These are phyloP conservation scores for Tephrocybe sp. DNA, from an alignment of 768 basidiomycete species.

Conservation along the genomic window DNA sequence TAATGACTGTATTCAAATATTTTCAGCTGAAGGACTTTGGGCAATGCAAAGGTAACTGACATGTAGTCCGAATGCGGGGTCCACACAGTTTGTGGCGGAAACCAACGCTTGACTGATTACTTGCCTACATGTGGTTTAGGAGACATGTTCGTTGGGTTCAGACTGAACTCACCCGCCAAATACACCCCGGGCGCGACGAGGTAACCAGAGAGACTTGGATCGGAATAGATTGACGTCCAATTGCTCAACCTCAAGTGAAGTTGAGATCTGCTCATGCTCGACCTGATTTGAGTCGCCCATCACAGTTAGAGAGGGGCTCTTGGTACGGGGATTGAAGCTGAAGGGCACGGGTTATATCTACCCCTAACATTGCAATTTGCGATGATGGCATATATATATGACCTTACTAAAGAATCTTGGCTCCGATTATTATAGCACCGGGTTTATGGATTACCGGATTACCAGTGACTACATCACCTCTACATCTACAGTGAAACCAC, in stretches of 20 bases:
- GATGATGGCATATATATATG: too few species aligned
- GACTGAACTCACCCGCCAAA: conserved; percentile 61
- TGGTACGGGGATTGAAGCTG: neutral
- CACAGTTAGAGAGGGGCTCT: neutral
- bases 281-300: conserved; percentile 41
- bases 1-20: conserved; percentile 43
- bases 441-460: conserved; percentile 72
- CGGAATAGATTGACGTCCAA: conserved; percentile 77
- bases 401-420: too few species aligned
- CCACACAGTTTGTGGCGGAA: conserved; percentile 74
- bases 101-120: conserved; percentile 87
- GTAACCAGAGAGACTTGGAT: conserved; percentile 71
- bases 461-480: conserved; percentile 51
- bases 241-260: conserved; percentile 74
- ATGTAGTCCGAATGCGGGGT: conserved; percentile 63
- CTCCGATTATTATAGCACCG: too few species aligned
- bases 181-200: conserved; percentile 62
- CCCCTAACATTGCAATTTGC: too few species aligned
- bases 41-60: conserved; percentile 42
- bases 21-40: neutral
- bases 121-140: conserved; percentile 37
- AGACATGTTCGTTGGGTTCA: neutral
- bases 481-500: conserved; percentile 89
- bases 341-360: neutral
- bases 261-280: conserved; percentile 68